Evolutionary conservation across 805 yeast species (phyloP).

Genomic region (Kluyveromyces aestuarii): DNA sequence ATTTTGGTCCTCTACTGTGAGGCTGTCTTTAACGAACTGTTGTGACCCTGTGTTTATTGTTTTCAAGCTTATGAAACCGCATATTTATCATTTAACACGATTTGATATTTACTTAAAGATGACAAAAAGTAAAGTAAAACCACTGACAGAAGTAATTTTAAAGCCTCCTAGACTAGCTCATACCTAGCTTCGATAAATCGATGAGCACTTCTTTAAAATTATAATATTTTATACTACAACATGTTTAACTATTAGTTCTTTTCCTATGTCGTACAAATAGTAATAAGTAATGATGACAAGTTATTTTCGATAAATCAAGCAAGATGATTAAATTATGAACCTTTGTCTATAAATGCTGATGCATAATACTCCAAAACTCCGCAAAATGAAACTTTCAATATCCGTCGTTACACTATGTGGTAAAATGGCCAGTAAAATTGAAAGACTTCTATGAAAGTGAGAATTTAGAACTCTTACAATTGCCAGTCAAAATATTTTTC

Average conservation of each 20-base stretch:
- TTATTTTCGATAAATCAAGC: too few relatives aligned
- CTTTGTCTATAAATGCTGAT: not conserved
- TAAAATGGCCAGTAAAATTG: too few relatives aligned
- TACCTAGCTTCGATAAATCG: too few relatives aligned
- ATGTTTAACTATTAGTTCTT: not conserved
- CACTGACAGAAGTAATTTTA: not conserved
- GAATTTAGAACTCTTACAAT: conserved; percentile 33
- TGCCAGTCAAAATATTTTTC: conserved; percentile 47
- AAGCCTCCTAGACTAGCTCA: too few relatives aligned
- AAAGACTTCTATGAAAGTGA: not conserved
- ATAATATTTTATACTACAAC: too few relatives aligned
- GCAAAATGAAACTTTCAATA: not conserved
- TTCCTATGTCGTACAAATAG: not conserved
- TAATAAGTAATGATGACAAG: not conserved
- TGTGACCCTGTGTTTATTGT: not conserved
- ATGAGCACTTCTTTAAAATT: too few relatives aligned
- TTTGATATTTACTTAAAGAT: not conserved
- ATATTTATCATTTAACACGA: not conserved
- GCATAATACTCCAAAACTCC: not conserved
- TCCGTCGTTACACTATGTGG: not conserved
- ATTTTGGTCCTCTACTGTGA: not conserved
- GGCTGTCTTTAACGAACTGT: not conserved
- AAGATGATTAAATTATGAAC: not conserved
- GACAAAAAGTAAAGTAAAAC: not conserved
- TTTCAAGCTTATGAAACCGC: not conserved